Conservation (phyloP, 1,284 basidiomycete genomes). For the Cutaneotrichosporon cyanovorans region DNA sequence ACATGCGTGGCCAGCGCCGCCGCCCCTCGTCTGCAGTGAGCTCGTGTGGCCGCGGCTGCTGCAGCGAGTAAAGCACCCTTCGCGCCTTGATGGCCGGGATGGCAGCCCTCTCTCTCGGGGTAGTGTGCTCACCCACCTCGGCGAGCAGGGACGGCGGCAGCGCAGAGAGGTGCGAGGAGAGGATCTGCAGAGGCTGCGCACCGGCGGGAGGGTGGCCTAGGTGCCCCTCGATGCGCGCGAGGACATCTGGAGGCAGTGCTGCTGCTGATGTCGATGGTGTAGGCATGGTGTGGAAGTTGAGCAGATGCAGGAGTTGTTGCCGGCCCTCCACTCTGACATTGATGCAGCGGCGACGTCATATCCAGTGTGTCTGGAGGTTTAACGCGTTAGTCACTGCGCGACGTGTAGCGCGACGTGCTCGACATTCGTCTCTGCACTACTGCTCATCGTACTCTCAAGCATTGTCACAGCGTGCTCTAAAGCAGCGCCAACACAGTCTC, state of each 20-base stretch:
- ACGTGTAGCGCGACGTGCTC: no score
- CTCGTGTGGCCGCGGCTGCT: slow-evolving; percentile 8
- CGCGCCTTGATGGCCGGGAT: slow-evolving; percentile 35
- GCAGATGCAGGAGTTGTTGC: background rate
- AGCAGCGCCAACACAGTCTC: no score
- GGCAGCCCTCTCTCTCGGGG: slow-evolving; percentile 26
- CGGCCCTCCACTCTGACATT: no score
- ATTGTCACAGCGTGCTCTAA: no score
- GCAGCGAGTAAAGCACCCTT: slow-evolving; percentile 25
- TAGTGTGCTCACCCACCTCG: slow-evolving; percentile 6
- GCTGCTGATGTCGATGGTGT: background rate
- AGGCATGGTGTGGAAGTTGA: background rate
- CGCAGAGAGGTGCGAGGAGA: background rate
- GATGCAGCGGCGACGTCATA: no score
- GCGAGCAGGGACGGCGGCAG: slow-evolving; percentile 2
- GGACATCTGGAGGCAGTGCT: slow-evolving; percentile 2
- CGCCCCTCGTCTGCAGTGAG: slow-evolving; percentile 27
- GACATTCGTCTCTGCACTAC: no score
- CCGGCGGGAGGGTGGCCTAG: background rate
- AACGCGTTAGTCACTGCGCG: no score
- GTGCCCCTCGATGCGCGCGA: background rate
- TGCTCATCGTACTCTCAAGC: no score
- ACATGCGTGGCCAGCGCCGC: slow-evolving; percentile 40
- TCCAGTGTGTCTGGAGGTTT: no score
- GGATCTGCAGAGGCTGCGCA: background rate